These are phyloP conservation scores for Phytophthora nicotianae DNA, from an alignment of 352 stramenopile species.

Conservation along the genomic window DNA sequence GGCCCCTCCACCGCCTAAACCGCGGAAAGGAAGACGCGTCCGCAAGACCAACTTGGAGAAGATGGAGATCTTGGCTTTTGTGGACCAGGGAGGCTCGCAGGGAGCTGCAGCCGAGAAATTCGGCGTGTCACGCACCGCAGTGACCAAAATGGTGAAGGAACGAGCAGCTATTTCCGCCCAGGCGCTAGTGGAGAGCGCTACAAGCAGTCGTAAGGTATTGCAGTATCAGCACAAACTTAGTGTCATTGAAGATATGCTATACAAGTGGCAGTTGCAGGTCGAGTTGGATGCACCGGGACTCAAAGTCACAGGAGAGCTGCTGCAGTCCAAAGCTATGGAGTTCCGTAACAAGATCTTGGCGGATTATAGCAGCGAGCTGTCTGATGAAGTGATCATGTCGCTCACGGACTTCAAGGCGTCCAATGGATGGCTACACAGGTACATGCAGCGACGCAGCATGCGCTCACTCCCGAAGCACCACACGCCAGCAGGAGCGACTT, in stretches of 20 bases:
- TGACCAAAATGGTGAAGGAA: constrained; percentile 91
- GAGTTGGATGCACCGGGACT: constrained; percentile 67
- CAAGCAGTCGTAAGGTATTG: constrained; percentile 77
- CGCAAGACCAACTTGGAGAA: constrained; percentile 87
- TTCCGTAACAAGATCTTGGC: constrained; percentile 83
- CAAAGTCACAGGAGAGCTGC: constrained; percentile 76
- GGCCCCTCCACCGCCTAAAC: constrained; percentile 8
- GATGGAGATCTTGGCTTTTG: constrained; percentile 81
- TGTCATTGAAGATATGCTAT: constrained; percentile 87
- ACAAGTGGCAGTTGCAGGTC: constrained; percentile 86
- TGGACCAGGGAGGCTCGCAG: constrained; percentile 80
- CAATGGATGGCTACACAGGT: constrained; percentile 83
- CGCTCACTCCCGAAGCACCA: constrained; percentile 62
- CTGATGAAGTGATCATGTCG: constrained; percentile 77
- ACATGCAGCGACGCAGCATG: constrained; percentile 76
- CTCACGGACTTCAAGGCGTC: constrained; percentile 86
- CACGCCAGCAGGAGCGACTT: constrained; percentile 13
- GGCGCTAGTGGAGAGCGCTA: constrained; percentile 64
- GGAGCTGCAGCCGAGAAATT: constrained; percentile 80
- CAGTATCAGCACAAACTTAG: constrained; percentile 86
- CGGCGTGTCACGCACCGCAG: constrained; percentile 76
- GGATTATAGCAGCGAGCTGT: constrained; percentile 69
- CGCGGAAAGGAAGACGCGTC: constrained; percentile 64
- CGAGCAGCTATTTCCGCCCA: constrained; percentile 73
- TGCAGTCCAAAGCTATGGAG: constrained; percentile 82